These are phyloP conservation scores for Arbutus unedo DNA, from an alignment of 148 eudicot species.

Conservation along the genomic window DNA sequence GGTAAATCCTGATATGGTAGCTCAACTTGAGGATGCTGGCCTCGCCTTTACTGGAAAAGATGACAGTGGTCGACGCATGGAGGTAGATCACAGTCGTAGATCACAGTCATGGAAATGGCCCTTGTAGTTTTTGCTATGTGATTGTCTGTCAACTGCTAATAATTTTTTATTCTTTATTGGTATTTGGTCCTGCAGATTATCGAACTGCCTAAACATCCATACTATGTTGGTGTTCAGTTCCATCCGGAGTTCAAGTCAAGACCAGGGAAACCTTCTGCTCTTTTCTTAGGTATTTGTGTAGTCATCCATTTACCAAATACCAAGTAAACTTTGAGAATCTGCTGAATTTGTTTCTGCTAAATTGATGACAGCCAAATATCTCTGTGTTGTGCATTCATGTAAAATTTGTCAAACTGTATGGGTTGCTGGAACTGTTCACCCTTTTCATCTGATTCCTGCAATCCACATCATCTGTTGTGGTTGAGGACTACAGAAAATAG, in stretches of 20 bases:
- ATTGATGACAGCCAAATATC: too few species aligned
- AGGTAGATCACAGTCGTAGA: too few species aligned
- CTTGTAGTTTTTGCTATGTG: background rate
- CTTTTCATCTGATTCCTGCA: too few species aligned
- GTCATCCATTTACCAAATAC: background rate
- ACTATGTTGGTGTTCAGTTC: slow-evolving; percentile 84
- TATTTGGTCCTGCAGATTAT: slow-evolving; percentile 51
- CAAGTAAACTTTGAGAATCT: too few species aligned
- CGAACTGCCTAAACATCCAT: slow-evolving; percentile 79
- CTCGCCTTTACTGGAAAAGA: slow-evolving; percentile 89
- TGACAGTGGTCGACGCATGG: slow-evolving; percentile 88
- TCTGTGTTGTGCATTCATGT: too few species aligned
- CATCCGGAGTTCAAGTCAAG: slow-evolving; percentile 97
- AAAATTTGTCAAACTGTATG: too few species aligned
- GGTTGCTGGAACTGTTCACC: too few species aligned
- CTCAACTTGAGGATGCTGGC: slow-evolving; percentile 80
- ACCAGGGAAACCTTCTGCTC: slow-evolving; percentile 89
- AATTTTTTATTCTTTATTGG: background rate
- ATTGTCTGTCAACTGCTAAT: background rate
- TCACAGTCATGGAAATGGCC: background rate
- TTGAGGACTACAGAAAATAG: too few species aligned
- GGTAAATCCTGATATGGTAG: slow-evolving; percentile 87
- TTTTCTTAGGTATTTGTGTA: slow-evolving; percentile 62
- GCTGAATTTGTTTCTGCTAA: too few species aligned
- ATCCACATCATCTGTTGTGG: too few species aligned